phyloP scores from a whole-genome alignment of 805 yeast genomes.

The Wickerhamomyces alni region DNA sequence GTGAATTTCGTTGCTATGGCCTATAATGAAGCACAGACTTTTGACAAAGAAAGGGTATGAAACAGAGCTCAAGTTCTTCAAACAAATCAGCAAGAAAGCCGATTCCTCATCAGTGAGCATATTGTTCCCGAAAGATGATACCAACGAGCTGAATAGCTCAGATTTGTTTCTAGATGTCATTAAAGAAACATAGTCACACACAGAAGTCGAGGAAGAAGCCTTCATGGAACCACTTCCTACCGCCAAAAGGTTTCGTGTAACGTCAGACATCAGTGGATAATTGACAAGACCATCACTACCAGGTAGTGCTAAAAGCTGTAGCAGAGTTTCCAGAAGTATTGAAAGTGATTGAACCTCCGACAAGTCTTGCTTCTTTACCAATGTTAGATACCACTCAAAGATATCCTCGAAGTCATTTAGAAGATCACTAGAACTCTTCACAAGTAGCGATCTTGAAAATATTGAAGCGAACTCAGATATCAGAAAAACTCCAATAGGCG shows the following conservation, averaged over 20 bases:
- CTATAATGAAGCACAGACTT: constrained; percentile 4
- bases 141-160: constrained; percentile 21
- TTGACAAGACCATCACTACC: constrained; percentile 16
- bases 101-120: constrained; percentile 23
- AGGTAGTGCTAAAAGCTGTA: constrained; percentile 26
- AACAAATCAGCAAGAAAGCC: constrained; percentile 18
- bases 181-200: too few relatives aligned
- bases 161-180: too few relatives aligned
- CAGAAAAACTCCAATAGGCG: constrained; percentile 32
- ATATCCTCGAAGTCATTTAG: constrained; percentile 43
- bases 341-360: constrained; percentile 30
- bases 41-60: constrained; percentile 20
- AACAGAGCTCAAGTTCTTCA: constrained; percentile 14
- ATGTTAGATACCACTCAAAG: constrained; percentile 35
- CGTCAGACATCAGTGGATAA: neutral
- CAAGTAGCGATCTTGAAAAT: constrained; percentile 26
- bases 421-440: constrained; percentile 18
- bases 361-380: constrained; percentile 36
- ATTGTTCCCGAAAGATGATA: constrained; percentile 17
- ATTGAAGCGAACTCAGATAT: constrained; percentile 26
- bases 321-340: constrained; percentile 28
- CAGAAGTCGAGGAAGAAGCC: neutral
- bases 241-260: constrained; percentile 2
- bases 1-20: constrained; percentile 10
- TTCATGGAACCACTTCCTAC: constrained; percentile 11